Percentiles rank a stretch among this genome's conserved stretches.
Evolutionary conservation across 768 basidiomycete genomes (phyloP).

Genomic region (Fomitopsis pulvina): DNA sequence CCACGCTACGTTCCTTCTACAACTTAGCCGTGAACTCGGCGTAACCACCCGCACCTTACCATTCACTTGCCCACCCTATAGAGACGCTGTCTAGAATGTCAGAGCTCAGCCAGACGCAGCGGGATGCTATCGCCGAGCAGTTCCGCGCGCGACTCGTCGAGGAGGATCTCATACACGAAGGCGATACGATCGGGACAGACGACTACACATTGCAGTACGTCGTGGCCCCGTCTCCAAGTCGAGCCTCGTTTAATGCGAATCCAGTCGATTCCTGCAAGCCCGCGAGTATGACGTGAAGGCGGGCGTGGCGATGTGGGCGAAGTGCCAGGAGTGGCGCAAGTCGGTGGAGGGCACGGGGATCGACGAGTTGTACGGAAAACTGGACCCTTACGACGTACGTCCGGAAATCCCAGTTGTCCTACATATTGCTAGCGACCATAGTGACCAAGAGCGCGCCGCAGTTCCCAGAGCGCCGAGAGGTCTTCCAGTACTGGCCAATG

Average conservation of each 20-base stretch:
- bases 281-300: constrained; percentile 54
- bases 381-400: constrained; percentile 69
- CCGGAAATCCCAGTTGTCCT: not conserved
- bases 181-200: constrained; percentile 48
- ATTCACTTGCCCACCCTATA: too few relatives aligned
- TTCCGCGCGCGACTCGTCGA: constrained; percentile 47
- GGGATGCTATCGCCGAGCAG: constrained; percentile 31
- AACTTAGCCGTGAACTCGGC: not conserved
- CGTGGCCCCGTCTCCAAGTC: not conserved
- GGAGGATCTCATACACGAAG: constrained; percentile 51
- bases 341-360: constrained; percentile 59
- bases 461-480: constrained; percentile 63
- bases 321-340: constrained; percentile 64
- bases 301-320: constrained; percentile 56
- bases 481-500: constrained; percentile 74
- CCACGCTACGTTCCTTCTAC: not conserved
- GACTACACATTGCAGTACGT: constrained; percentile 50
- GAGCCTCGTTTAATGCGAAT: not conserved
- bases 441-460: constrained; percentile 24
- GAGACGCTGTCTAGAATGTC: constrained; percentile 4
- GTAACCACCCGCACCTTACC: not conserved
- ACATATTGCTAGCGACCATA: not conserved
- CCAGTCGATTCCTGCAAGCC: constrained; percentile 71
- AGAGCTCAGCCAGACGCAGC: constrained; percentile 19
- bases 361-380: constrained; percentile 51